Base-by-base conservation (phyloP, 441 rosid genomes). In the Monsonia emarginata region DNA sequence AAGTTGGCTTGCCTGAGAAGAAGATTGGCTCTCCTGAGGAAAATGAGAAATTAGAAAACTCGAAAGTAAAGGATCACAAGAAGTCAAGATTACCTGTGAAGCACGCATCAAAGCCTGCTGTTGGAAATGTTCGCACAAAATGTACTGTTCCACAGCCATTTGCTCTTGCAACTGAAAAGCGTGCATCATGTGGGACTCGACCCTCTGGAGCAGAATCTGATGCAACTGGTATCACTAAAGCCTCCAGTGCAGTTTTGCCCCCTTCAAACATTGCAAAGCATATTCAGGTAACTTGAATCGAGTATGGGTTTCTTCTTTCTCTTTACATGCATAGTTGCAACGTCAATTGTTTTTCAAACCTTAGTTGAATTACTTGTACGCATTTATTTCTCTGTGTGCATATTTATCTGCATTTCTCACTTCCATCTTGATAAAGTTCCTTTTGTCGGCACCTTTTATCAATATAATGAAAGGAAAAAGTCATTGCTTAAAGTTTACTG, bases 121-220 rank as follows among this genome's bases (percentile, higher is more conserved):
- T 76, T 13, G 81, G 73, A 73, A 71, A 67, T 75, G 76, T 73
- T 65, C 85, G 83, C 79, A 75, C 76, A 59, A 93, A 84, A 69
- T 88, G 69, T 80, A 94, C 97, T 0, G 86, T 94, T 82, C 97
- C 99, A 11, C 92, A 82, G 63, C 99, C 96, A 46, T 94, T 94
- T 81, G 79, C 92, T 58, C 79, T 94, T 22, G 99, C 92, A 64
- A 91, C 99, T 65, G 95, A 82, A 77, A 89, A 80, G 78, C 96
- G 95, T 76, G 97, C 97, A 71, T 84, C 92, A 59, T 80, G 76
- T 68, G 89, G 81, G 30, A 63, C 75, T 56, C 90, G 91, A 50
- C 88, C 80, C 48, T 71, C 79, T 73, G 79, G 74, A 1, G 58
- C 73, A 56, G 86, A 83, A 72, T 28, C 74, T 57, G 82, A 71